Base-by-base conservation (phyloP, 192 early-diverging fungal genomes). In the Coemansia sp. region DNA sequence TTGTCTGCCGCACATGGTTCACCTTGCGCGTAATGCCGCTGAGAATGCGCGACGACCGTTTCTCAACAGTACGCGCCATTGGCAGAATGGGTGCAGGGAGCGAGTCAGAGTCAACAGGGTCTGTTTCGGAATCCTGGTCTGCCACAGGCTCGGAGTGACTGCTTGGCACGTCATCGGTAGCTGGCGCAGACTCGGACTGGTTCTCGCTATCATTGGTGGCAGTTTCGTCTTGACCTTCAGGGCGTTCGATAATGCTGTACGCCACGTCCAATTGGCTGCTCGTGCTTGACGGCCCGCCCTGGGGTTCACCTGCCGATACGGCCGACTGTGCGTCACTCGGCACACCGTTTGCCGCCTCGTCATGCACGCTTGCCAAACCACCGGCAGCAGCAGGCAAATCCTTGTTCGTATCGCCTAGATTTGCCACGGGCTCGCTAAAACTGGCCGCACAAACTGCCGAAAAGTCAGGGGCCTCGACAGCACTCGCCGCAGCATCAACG, bases 21-120 rank as follows among this genome's bases (percentile, higher is more conserved):
- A 80, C 71, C 39, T 70, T 74, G 69, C 77, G 77, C 45, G 72
- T 64, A 49, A 80, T 49, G 12, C 69, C 77, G 17, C 56, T 61
- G 52, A 80, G 50, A 29, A 80, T 74, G 16, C 77, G 68, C 43
- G 77, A 80, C 39, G 77, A 73, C 51, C 76, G 69, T 23, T 67
- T 60, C 55, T 67, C 69, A 6, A 72, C 53, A 12, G 55, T 53
- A 14, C 31, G 69, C 7, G 55, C 2, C 22, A 52, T 57, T 14
- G 61, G 23, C 17, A 11, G 50, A n/a, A n/a, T 43, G 10, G 50
- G 22, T 8, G 16, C 47, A 19, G 47, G 47, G n/a, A 49, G n/a
- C 19, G 43, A n/a, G 14, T 45, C 29, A 7, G 29, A 31, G 29
- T 31, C 29, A 31, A 31, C 29, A 31, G 29, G 29, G 43, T 45